These are phyloP conservation scores for Athelia sp. DNA, from an alignment of 1,284 basidiomycete genomes.

Conservation along the genomic window DNA sequence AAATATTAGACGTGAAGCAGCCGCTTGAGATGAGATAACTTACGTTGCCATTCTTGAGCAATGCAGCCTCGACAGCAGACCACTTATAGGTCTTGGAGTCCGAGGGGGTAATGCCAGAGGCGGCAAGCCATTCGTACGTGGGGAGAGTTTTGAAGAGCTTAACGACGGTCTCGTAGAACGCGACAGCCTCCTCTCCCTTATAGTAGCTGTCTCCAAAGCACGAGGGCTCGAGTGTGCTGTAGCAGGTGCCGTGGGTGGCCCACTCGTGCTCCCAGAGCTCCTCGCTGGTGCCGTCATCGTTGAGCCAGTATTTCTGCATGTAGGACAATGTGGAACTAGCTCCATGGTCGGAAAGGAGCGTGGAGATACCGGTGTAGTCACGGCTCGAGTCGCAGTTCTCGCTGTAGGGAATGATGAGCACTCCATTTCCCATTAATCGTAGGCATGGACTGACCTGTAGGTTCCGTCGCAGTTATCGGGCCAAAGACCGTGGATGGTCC, in stretches of 20 bases:
- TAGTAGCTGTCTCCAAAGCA: slow-evolving; percentile 57
- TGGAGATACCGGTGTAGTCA: slow-evolving; percentile 51
- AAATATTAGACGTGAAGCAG: slow-evolving; percentile 17
- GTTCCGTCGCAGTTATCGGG: slow-evolving; percentile 48
- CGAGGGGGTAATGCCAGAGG: slow-evolving; percentile 70
- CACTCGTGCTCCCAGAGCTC: slow-evolving; percentile 53
- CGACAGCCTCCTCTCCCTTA: slow-evolving; percentile 64
- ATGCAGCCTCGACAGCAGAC: slow-evolving; percentile 45
- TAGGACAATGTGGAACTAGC: slow-evolving; percentile 56
- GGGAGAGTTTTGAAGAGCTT: slow-evolving; percentile 65
- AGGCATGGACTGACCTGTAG: too few species aligned
- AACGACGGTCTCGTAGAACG: slow-evolving; percentile 67
- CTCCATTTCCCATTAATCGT: neutral
- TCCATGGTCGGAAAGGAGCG: slow-evolving; percentile 57
- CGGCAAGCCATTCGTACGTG: slow-evolving; percentile 66
- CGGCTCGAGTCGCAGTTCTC: slow-evolving; percentile 61
- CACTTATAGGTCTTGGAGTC: slow-evolving; percentile 53
- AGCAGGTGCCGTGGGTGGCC: slow-evolving; percentile 71
- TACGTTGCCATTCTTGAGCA: slow-evolving; percentile 13
- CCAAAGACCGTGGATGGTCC: slow-evolving; percentile 81
- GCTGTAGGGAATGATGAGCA: slow-evolving; percentile 22
- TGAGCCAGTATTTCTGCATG: slow-evolving; percentile 6
- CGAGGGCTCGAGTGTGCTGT: slow-evolving; percentile 52
- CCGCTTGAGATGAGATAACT: slow-evolving; percentile 25
- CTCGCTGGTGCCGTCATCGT: slow-evolving; percentile 3